Evolutionary conservation across 257 asterid species (phyloP).

Genomic region (Eustoma russellianum): DNA sequence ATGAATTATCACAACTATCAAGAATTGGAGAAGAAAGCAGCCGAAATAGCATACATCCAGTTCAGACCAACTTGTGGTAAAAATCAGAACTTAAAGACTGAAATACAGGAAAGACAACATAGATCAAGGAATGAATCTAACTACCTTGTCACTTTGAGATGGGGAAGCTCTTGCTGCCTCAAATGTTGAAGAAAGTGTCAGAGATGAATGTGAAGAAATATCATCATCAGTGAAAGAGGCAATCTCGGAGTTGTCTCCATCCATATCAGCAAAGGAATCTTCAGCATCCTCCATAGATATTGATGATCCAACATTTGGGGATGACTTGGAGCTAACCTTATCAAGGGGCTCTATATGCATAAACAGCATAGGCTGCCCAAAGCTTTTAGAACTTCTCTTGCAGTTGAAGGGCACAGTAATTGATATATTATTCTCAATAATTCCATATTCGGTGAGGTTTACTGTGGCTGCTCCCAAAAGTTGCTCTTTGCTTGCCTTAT

Average conservation of each 20-base stretch:
- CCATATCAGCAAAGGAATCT: conserved; percentile 31
- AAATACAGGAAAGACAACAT: background rate
- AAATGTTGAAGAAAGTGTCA: conserved; percentile 42
- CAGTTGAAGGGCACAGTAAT: conserved; percentile 48
- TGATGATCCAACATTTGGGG: conserved; percentile 46
- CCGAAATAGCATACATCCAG: background rate
- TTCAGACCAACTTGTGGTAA: background rate
- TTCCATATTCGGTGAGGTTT: conserved; percentile 72
- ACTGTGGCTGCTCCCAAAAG: conserved; percentile 55
- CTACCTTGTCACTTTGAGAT: conserved; percentile 58
- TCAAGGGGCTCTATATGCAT: conserved; percentile 51
- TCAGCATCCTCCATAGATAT: conserved; percentile 51
- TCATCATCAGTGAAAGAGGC: conserved; percentile 63
- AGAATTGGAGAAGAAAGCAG: too few relatives aligned
- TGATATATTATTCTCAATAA: conserved; percentile 31
- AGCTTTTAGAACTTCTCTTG: conserved; percentile 44
- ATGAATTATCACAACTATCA: background rate
- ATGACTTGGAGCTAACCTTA: conserved; percentile 51
- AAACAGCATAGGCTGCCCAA: conserved; percentile 44
- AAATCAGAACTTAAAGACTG: too few relatives aligned
- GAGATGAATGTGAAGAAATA: conserved; percentile 62
- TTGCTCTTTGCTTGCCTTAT: conserved; percentile 48
- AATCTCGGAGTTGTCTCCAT: conserved; percentile 33
- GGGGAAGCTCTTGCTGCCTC: conserved; percentile 48
- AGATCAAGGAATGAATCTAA: conserved; percentile 4